Base-by-base conservation (phyloP, 768 basidiomycete species). In the Clavulina sp. region DNA sequence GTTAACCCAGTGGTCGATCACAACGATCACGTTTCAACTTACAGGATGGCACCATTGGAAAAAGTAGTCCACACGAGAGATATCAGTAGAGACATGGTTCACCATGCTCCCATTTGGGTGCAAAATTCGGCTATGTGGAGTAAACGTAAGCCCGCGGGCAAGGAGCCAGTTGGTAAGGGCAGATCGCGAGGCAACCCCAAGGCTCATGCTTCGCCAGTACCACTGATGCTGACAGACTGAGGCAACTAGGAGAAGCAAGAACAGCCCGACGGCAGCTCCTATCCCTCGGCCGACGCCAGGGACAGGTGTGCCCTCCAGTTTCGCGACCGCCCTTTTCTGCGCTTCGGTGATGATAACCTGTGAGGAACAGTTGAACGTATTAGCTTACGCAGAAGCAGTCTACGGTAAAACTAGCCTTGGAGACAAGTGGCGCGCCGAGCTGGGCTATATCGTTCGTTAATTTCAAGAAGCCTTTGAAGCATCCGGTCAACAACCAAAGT, bases 61-160 rank as follows among this genome's bases (percentile, higher is more conserved):
- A 16, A 62, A 62, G 41, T 54, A 95, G 61, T 96, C 89, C 61
- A 96, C 84, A 21, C 91, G 76, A 28, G 84, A 88, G 21, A 92
- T 78, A 61, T 91, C 88, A 1, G 84, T 87, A 4, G 85, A 88
- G 54, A 97, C 92, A 66, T 93, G 88, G 57, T 89, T 92, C 56
- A 95, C 81, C 7, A 95, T 74, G 61, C 83, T 83, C 21, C 89
- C 92, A 59, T 87, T 95, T 1, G 84, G 77, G 40, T 92, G 72
- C 5, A 75, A 78, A 1, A 79, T 78, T 4, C 92, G 76, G 4
- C 87, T 77, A 38, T 85, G 80, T 18, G 83, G 75, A 2, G 84
- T 82, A 30, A 96, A 72, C 26, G 69, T 73, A 23, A 95, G 70
- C 1, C 82, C 80, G 40, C 81, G 78, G 26, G 76, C 72, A 64